Conservation (phyloP, 2,329 filamentous ascomycete genomes). For the Stagonosporopsis chrysanthemi region DNA sequence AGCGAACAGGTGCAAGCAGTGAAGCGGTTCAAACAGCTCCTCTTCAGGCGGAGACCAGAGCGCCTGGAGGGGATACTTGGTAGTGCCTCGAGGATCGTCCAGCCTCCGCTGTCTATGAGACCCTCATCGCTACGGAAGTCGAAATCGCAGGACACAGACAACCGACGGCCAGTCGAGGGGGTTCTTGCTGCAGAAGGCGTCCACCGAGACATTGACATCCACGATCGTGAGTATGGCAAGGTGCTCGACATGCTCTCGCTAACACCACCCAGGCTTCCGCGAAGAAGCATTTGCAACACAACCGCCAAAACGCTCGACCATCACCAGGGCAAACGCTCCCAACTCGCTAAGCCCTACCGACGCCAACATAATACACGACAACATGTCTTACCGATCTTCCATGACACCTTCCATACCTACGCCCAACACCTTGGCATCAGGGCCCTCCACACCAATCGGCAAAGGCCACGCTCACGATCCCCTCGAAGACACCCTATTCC, state of each 20-base stretch:
- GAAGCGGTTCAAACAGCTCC: slow-evolving; percentile 80
- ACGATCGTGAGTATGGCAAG: slow-evolving; percentile 22
- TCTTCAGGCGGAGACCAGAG: slow-evolving; percentile 64
- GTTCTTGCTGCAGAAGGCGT: slow-evolving; percentile 62
- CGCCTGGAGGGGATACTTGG: slow-evolving; percentile 68
- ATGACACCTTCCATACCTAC: slow-evolving; percentile 33
- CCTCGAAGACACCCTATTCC: slow-evolving; percentile 70
- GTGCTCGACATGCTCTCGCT: not conserved
- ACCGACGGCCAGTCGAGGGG: slow-evolving; percentile 59
- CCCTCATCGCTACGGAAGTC: slow-evolving; percentile 52
- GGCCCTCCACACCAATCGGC: slow-evolving; percentile 42
- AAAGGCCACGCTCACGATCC: slow-evolving; percentile 70
- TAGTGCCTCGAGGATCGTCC: slow-evolving; percentile 64
- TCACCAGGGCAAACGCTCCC: slow-evolving; percentile 28
- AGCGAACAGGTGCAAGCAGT: slow-evolving; percentile 80
- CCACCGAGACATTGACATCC: slow-evolving; percentile 56
- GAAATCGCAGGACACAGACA: slow-evolving; percentile 60
- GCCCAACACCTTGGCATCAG: slow-evolving; percentile 26
- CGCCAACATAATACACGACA: slow-evolving; percentile 41
- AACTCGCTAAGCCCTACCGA: slow-evolving; percentile 29
- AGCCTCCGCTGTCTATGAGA: slow-evolving; percentile 63
- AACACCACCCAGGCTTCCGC: slow-evolving; percentile 12
- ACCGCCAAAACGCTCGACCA: slow-evolving; percentile 15
- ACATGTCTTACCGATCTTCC: slow-evolving; percentile 42
- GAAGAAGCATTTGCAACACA: slow-evolving; percentile 17